A percentile compares a stretch with the other conserved stretches of the same genome.
Conservation (phyloP, 1,139 yeast genomes). For the Zygosaccharomyces sapae region DNA sequence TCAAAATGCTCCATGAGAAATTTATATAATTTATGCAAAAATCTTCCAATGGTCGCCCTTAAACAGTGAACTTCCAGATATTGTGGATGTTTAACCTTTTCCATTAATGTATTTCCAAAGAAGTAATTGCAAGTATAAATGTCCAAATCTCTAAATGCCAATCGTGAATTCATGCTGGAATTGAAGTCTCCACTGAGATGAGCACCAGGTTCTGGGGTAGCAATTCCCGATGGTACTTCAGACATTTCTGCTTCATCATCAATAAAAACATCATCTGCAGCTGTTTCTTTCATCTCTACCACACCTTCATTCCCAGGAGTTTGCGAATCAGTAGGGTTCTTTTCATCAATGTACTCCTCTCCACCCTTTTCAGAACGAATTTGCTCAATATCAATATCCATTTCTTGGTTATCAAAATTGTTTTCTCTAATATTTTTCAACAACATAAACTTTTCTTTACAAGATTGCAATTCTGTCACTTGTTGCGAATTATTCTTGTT, state of each 20-base stretch:
- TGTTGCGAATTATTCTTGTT: constrained; percentile 30
- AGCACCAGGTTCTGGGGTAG: constrained; percentile 32
- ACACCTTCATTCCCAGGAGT: constrained; percentile 42
- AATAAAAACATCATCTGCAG: constrained; percentile 31
- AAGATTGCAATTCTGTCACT: constrained; percentile 18
- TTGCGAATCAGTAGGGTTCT: constrained; percentile 40
- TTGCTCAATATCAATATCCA: constrained; percentile 38
- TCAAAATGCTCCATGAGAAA: constrained; percentile 50
- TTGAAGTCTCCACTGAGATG: constrained; percentile 11
- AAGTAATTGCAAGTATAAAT: constrained; percentile 56
- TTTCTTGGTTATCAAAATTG: constrained; percentile 34
- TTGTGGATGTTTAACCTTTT: constrained; percentile 48
- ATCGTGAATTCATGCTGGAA: constrained; percentile 24
- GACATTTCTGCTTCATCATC: constrained; percentile 35
- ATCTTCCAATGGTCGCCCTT: constrained; percentile 60
- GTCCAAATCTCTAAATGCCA: constrained; percentile 51
- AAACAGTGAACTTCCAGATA: constrained; percentile 61
- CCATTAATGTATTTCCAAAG: constrained; percentile 40
- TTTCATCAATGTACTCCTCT: constrained; percentile 32
- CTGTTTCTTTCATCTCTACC: not conserved
- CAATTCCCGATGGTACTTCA: constrained; percentile 33
- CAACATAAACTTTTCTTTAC: constrained; percentile 35
- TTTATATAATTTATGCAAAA: constrained; percentile 57
- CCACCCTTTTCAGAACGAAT: constrained; percentile 26
- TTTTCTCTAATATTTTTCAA: constrained; percentile 36